Evolutionary conservation across 1,284 basidiomycete species (phyloP), one percentile per base, ranked within the genome.

Genomic region (Sutorius eximius): DNA sequence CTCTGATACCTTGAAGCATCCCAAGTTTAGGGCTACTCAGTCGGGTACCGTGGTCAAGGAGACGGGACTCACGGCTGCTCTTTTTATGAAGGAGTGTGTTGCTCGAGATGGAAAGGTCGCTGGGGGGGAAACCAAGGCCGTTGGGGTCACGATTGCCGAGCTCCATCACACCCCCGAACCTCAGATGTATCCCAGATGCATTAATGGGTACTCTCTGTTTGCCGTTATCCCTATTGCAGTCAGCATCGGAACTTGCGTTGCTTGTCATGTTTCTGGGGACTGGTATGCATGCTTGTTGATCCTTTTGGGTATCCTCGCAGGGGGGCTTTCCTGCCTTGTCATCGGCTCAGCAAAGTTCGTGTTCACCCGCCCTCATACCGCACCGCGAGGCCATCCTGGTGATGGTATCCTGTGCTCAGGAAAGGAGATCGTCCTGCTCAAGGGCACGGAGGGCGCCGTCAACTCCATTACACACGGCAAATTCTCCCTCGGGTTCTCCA

Each of bases 271-370:
- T 7, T 59, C 61, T 30, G 5, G 34, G 5, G 69, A 73, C 30
- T 73, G 71, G 70, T 66, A 51, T 40, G 53, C 58, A 27, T 69
- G 66, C 45, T 53, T 60, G 15, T 46, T 68, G 62, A 73, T 73
- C 33, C 58, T 71, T n/a, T 73, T 72, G 30, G 71, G 71, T 8
- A 65, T 66, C 27, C 1, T 73, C 29, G 51, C 64, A 8, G 65
- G 49, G 37, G 70, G 71, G 1, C 38, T 70, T 18, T 55, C 68
- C 18, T 71, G 61, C 27, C 49, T 65, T 24, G 58, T 24, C 22
- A 24, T 71, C n/a, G 71, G 71, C 11, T 68, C 66, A 12, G 71
- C 63, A 15, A 54, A 51, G n/a, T 54, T 71, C 44, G 10, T 54
- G 3, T 70, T 71, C 51, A 56, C 38, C 1, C 69, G 69, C 38